Evolutionary conservation across 1,284 basidiomycete genomes (phyloP).

Genomic region (Microbotryum violaceum): DNA sequence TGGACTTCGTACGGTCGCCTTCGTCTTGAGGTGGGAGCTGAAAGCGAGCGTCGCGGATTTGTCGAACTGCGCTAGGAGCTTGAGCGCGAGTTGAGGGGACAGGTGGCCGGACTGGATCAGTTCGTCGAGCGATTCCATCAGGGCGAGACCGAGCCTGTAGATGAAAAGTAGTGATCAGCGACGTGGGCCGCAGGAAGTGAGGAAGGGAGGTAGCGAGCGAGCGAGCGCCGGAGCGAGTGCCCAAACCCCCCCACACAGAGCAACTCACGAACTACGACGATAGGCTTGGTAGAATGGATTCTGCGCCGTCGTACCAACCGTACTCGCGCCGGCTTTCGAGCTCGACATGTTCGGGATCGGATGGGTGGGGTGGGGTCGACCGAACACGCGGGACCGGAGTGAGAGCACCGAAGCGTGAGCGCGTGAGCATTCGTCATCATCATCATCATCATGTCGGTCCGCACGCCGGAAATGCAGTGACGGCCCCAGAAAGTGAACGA

Average conservation of each 20-base stretch:
- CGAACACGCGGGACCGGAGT: no score
- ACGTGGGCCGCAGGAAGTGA: neutral
- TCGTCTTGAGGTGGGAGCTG: constrained; percentile 82
- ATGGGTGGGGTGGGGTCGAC: no score
- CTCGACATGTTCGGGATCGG: neutral
- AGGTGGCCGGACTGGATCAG: constrained; percentile 95
- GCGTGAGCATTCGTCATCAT: no score
- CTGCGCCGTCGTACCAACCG: constrained; percentile 11
- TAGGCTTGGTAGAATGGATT: constrained; percentile 31
- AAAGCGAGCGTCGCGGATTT: constrained; percentile 85
- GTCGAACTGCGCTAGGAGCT: constrained; percentile 92
- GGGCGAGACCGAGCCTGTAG: constrained; percentile 82
- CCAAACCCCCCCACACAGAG: neutral
- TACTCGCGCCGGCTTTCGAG: neutral
- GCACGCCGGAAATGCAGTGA: no score
- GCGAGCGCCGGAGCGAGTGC: no score
- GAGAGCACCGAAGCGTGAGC: no score
- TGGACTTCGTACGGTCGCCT: constrained; percentile 85
- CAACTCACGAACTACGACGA: constrained; percentile 24
- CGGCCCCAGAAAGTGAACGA: no score
- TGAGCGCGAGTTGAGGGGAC: constrained; percentile 94
- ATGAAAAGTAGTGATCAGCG: neutral
- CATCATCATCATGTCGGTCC: no score
- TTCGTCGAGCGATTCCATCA: constrained; percentile 98
- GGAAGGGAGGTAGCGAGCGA: no score